Percentiles rank a stretch among this genome's conserved stretches.
phyloP scores from a whole-genome alignment of 352 stramenopile genomes.

The Phytophthora ramorum region DNA sequence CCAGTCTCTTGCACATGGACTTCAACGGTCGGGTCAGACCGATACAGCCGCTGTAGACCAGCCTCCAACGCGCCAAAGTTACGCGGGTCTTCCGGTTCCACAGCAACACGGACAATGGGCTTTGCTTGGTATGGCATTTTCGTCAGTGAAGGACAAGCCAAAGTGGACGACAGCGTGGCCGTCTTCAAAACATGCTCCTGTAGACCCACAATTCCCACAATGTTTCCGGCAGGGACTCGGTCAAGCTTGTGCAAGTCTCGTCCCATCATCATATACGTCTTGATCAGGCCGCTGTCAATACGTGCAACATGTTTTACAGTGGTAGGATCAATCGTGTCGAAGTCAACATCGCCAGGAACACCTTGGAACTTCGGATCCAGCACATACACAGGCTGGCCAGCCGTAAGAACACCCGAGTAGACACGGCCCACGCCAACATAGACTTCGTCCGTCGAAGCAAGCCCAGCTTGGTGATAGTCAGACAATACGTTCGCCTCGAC shows the following conservation, averaged over 20 bases:
- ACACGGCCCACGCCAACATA: constrained; percentile 94
- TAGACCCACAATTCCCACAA: constrained; percentile 89
- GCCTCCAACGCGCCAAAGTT: constrained; percentile 88
- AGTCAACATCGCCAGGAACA: constrained; percentile 41
- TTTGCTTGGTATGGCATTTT: constrained; percentile 92
- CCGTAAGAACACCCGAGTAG: constrained; percentile 86
- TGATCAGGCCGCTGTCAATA: constrained; percentile 55
- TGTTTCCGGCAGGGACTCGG: constrained; percentile 89
- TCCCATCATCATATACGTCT: constrained; percentile 95
- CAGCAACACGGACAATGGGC: constrained; percentile 92
- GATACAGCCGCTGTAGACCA: constrained; percentile 92
- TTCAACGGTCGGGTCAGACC: constrained; percentile 93
- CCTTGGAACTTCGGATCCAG: constrained; percentile 92
- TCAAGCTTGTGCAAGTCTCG: constrained; percentile 81
- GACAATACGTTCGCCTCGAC: constrained; percentile 89
- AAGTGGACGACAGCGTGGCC: constrained; percentile 84
- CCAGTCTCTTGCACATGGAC: constrained; percentile 91
- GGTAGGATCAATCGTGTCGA: constrained; percentile 33
- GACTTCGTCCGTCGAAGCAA: constrained; percentile 65
- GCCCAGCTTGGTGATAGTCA: constrained; percentile 62
- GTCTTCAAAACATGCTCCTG: constrained; percentile 92
- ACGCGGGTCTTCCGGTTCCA: constrained; percentile 88
- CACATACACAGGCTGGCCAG: constrained; percentile 74
- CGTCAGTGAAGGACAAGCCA: constrained; percentile 84
- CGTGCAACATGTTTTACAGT: constrained; percentile 66